Base-by-base conservation (phyloP, 2,329 filamentous ascomycete genomes). In the Phialocephala sp. region DNA sequence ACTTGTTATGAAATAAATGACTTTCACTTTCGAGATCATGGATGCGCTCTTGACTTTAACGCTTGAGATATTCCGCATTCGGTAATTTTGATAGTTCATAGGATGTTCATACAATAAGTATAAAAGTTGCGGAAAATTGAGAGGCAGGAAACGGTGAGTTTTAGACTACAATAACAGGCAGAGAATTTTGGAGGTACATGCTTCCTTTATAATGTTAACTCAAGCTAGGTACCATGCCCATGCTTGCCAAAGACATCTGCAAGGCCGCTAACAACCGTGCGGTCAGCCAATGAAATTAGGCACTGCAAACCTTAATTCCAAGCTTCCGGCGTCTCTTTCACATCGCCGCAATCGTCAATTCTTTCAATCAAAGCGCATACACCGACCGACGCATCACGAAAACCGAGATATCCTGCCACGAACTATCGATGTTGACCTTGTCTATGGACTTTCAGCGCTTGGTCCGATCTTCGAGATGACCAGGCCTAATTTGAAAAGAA, bases 401-500 rank as follows among this genome's bases (percentile, higher is more conserved):
- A 39, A n/a, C n/a, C 24, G 20, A 20, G 39, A 54, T 43, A 41
- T 22, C 20, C n/a, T 47, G 62, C 22, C 20, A 20, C 36, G 60
- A 18, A 54, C 14, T 27, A 50, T 68, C 62, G 60, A 68, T 68
- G 67, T 56, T 63, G 43, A 37, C 22, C 58, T 37, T 59, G 41
- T n/a, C 11, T n/a, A 56, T 15, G 18, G 11, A 22, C 24, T n/a
- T 55, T 27, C 27, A 52, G 45, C 47, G 56, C 63, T 43, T 58
- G 64, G 54, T 43, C 47, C 20, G 50, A 35, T 65, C 57, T 24
- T 62, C 66, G 64, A 69, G 60, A 73, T 73, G 72, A 68, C 60
- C 59, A 59, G 56, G 20, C 43, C 43, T 15, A 32, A 32, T 32
- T 64, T 58, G 55, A 74, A 74, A 64, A 66, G 73, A 45, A 74